Percentiles rank a stretch among this genome's conserved stretches.
Evolutionary conservation across 73 alveolate species (phyloP).

Genomic region (Paramecium sexaurelia): DNA sequence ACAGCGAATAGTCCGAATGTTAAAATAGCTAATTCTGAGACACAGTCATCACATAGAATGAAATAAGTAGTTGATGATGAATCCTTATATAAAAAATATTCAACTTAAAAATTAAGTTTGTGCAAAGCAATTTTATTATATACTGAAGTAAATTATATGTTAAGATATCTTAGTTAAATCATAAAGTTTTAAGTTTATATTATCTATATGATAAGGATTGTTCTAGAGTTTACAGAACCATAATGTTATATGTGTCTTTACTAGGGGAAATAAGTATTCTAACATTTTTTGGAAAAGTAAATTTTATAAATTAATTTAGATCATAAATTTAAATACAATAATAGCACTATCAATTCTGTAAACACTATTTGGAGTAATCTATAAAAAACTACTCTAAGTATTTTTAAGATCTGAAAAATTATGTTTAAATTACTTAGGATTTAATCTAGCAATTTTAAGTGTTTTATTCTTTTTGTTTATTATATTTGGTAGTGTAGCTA

Average conservation of each 20-base stretch:
- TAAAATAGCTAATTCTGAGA: neutral
- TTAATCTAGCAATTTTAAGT: neutral
- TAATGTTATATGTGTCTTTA: neutral
- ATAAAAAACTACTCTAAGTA: neutral
- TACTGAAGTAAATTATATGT: neutral
- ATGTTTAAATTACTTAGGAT: neutral
- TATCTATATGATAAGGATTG: neutral
- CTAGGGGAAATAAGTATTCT: neutral
- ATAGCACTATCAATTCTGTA: neutral
- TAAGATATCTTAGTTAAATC: neutral
- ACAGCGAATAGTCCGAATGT: neutral
- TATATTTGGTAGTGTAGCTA: neutral
- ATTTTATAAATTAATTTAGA: neutral
- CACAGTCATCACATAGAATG: neutral
- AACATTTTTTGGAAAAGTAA: constrained; percentile 27
- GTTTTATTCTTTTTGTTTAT: neutral
- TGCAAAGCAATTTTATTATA: neutral
- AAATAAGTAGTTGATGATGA: neutral
- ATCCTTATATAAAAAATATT: neutral
- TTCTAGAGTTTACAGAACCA: neutral
- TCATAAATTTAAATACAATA: neutral
- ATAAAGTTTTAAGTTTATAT: neutral
- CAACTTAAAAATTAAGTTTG: neutral
- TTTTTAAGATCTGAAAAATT: neutral
- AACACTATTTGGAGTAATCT: constrained; percentile 30